Evolutionary conservation across 768 basidiomycete genomes (phyloP).

Genomic region (Hericium alpestre): DNA sequence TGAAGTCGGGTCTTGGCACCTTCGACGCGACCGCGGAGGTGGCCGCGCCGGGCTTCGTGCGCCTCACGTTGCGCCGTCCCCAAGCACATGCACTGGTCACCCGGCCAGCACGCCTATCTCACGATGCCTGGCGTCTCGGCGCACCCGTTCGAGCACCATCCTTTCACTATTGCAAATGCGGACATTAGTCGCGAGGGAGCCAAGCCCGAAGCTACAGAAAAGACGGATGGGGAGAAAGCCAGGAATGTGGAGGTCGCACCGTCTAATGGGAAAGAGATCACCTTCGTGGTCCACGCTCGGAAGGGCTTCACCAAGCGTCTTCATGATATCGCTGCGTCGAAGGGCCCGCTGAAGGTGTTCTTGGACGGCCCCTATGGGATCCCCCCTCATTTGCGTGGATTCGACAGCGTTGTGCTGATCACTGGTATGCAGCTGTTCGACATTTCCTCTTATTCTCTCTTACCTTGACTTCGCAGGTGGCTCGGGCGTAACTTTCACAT

Average conservation of each 20-base stretch:
- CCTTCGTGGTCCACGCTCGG: conserved; percentile 49
- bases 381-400: conserved; percentile 29
- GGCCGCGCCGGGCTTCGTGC: conserved; percentile 36
- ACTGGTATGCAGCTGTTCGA: conserved; percentile 27
- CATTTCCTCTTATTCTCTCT: background rate
- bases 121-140: conserved; percentile 35
- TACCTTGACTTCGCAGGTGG: conserved; percentile 25
- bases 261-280: conserved; percentile 28
- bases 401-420: conserved; percentile 38
- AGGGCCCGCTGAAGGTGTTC: conserved; percentile 30
- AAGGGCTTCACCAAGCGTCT: conserved; percentile 50
- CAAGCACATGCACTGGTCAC: conserved; percentile 37
- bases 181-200: background rate
- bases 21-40: conserved; percentile 32
- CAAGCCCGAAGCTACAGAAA: background rate
- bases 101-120: conserved; percentile 47
- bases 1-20: conserved; percentile 15
- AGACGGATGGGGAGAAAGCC: conserved; percentile 3
- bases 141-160: conserved; percentile 43
- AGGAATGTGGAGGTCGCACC: conserved; percentile 6
- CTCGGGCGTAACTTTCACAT: conserved; percentile 37
- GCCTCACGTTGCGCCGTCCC: conserved; percentile 35
- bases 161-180: conserved; percentile 50
- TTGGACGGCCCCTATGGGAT: conserved; percentile 53
- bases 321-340: conserved; percentile 21